These are phyloP conservation scores for Alnus glutinosa DNA, from an alignment of 306 rosid species.

Conservation along the genomic window DNA sequence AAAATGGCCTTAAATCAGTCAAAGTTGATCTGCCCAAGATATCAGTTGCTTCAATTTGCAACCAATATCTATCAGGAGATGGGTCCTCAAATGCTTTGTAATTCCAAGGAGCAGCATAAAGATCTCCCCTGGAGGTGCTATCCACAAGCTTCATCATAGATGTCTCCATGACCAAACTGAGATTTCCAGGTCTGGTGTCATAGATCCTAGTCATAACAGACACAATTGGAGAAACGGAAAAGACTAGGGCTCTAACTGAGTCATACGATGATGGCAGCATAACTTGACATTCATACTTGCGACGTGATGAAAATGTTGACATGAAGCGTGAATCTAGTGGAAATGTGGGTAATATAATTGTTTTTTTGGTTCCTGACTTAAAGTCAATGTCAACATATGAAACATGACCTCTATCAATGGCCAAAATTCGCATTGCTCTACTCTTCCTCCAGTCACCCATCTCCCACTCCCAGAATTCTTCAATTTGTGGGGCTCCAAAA, in stretches of 20 bases:
- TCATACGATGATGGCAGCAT: conserved; percentile 57
- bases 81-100: conserved; percentile 81
- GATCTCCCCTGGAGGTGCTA: conserved; percentile 60
- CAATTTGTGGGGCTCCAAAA: conserved; percentile 34
- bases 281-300: conserved; percentile 59
- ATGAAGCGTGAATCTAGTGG: conserved; percentile 88
- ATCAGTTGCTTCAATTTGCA: conserved; percentile 85
- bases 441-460: conserved; percentile 97
- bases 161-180: conserved; percentile 56
- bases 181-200: conserved; percentile 61
- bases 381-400: conserved; percentile 77
- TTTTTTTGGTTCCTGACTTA: conserved; percentile 47
- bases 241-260: conserved; percentile 73
- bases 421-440: conserved; percentile 76
- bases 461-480: conserved; percentile 99
- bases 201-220: conserved; percentile 72
- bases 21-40: conserved; percentile 55
- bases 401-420: conserved; percentile 80
- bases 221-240: conserved; percentile 61
- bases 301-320: conserved; percentile 52
- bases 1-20: conserved; percentile 84
- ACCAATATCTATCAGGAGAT: conserved; percentile 78
- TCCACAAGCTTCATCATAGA: conserved; percentile 51
- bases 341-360: conserved; percentile 84
- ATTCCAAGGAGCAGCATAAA: conserved; percentile 83